phyloP scores from a whole-genome alignment of 1,139 yeast species.

The Blastobotrys apis region DNA sequence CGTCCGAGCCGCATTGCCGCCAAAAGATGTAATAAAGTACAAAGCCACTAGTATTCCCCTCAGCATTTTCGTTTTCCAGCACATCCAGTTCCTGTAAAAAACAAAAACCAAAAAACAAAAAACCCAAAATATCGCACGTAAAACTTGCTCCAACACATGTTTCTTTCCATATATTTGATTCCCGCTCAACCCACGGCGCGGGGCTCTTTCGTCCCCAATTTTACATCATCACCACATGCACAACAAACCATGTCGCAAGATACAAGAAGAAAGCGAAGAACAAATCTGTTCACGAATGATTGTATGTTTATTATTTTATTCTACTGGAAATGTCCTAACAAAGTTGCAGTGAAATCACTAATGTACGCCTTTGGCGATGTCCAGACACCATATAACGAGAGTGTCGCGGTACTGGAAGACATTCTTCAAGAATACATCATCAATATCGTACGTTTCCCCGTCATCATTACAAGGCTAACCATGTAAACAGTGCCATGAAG shows the following conservation, averaged over 20 bases:
- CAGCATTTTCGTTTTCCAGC: no score
- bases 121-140: no score
- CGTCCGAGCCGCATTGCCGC: no score
- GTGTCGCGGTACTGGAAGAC: constrained; percentile 78
- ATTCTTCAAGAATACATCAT: constrained; percentile 71
- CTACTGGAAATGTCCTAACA: constrained; percentile 1
- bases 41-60: no score
- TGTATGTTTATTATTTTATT: constrained; percentile 19
- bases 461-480: constrained; percentile 20
- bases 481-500: constrained; percentile 45
- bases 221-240: constrained; percentile 1
- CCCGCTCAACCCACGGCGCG: no score
- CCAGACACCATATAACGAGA: constrained; percentile 68
- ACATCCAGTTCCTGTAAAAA: no score
- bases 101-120: no score
- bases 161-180: no score
- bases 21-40: no score
- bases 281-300: constrained; percentile 39
- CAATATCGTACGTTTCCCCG: constrained; percentile 44
- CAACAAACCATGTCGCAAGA: no score
- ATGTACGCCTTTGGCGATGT: constrained; percentile 87
- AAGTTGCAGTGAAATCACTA: constrained; percentile 59
- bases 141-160: no score
- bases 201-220: no score
- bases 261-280: constrained; percentile 19